Conservation (phyloP, 148 eudicot genomes). For the Diospyros kaki region DNA sequence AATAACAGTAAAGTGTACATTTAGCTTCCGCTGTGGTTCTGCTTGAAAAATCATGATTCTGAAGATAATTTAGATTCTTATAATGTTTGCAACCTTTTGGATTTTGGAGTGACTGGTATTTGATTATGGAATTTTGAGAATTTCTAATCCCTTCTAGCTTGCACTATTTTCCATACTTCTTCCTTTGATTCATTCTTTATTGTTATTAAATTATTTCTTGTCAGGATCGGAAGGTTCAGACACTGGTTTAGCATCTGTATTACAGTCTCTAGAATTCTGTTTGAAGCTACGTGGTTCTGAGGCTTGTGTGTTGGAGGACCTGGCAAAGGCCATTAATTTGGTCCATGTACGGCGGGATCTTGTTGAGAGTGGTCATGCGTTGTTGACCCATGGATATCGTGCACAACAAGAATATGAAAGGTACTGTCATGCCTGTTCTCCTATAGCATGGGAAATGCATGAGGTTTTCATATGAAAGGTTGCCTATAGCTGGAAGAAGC, state of each 20-base stretch:
- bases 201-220: conserved; percentile 10
- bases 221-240: conserved; percentile 73
- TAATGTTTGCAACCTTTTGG: not conserved
- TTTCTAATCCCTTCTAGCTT: not conserved
- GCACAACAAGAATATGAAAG: conserved; percentile 90
- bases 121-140: not conserved
- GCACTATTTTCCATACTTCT: not conserved
- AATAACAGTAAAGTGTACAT: not conserved
- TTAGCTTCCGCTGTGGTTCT: not conserved
- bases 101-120: not conserved
- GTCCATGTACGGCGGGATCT: conserved; percentile 87
- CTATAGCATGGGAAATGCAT: not conserved
- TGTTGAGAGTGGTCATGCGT: conserved; percentile 94
- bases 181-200: not conserved
- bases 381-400: conserved; percentile 82
- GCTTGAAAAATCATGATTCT: not conserved
- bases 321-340: conserved; percentile 86
- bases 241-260: conserved; percentile 86
- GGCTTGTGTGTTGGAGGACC: conserved; percentile 88
- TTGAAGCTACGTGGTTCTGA: conserved; percentile 92
- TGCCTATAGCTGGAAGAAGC: not conserved
- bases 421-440: conserved; percentile 21
- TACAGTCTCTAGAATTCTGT: conserved; percentile 84
- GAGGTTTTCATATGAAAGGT: conserved; percentile 4
- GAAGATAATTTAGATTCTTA: not conserved